A percentile compares a stretch with the other conserved stretches of the same genome.
phyloP scores from a whole-genome alignment of 108 stramenopile genomes.

The Nannochloropsis salina region DNA sequence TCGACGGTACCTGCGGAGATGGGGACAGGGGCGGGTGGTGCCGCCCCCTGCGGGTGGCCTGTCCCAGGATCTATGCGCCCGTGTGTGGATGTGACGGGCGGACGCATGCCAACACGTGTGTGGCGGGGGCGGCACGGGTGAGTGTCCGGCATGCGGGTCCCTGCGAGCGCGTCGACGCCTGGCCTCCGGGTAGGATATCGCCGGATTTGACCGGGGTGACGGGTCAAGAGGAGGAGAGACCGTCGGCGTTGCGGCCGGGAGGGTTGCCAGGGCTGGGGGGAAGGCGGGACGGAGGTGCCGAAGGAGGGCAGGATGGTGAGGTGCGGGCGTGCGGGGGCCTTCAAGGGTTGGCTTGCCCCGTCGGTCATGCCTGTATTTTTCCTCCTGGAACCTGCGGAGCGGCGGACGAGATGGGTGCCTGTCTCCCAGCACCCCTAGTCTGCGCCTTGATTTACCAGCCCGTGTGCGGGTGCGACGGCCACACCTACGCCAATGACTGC shows the following conservation, averaged over 20 bases:
- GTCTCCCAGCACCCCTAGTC: neutral
- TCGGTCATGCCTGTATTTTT: neutral
- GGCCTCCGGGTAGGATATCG: too few species aligned
- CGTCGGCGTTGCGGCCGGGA: too few species aligned
- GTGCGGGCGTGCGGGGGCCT: neutral
- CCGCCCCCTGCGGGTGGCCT: neutral
- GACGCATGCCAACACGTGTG: neutral
- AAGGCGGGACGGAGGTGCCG: too few species aligned
- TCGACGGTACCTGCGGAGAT: neutral
- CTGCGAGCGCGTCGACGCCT: neutral
- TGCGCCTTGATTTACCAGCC: slow-evolving; percentile 4
- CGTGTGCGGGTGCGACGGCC: slow-evolving; percentile 3
- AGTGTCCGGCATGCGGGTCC: neutral
- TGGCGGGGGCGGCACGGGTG: neutral
- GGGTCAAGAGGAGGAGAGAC: too few species aligned
- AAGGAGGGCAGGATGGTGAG: too few species aligned
- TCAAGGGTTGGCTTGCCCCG: neutral
- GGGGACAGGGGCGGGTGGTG: neutral
- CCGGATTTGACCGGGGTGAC: too few species aligned
- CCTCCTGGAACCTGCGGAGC: neutral
- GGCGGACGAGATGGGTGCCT: neutral
- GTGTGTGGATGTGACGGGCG: neutral
- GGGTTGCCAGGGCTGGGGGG: too few species aligned
- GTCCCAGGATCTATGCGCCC: neutral
- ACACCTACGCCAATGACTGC: neutral